phyloP scores from a whole-genome alignment of 768 basidiomycete genomes.

The Pleurotus salmoneostramineus region DNA sequence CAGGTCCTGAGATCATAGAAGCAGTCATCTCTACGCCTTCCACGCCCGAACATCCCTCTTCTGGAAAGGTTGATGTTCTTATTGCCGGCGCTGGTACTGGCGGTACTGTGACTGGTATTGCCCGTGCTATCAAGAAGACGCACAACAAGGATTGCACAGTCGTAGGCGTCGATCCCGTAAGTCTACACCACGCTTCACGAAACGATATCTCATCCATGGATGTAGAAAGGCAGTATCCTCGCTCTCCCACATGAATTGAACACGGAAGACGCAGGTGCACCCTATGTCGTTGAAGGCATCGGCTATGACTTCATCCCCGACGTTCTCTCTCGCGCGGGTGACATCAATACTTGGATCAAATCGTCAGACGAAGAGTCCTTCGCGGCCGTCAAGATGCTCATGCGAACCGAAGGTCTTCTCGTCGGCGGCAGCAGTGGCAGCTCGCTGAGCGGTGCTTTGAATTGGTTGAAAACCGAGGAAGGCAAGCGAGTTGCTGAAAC shows the following conservation, averaged over 20 bases:
- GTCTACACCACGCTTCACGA: slow-evolving; percentile 17
- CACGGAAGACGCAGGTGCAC: slow-evolving; percentile 36
- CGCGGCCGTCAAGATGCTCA: slow-evolving; percentile 65
- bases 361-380: slow-evolving; percentile 80
- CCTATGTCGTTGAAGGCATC: slow-evolving; percentile 92
- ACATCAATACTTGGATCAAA: slow-evolving; percentile 84
- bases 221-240: slow-evolving; percentile 85
- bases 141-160: slow-evolving; percentile 73
- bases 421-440: slow-evolving; percentile 95
- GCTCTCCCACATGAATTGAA: slow-evolving; percentile 71
- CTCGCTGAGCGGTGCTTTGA: slow-evolving; percentile 70
- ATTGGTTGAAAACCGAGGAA: slow-evolving; percentile 70
- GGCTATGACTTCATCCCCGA: slow-evolving; percentile 93
- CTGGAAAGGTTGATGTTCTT: slow-evolving; percentile 75
- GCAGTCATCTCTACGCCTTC: slow-evolving; percentile 67
- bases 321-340: slow-evolving; percentile 65
- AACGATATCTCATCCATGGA: background rate
- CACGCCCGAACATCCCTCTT: slow-evolving; percentile 52
- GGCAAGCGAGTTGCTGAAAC: slow-evolving; percentile 63
- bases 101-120: slow-evolving; percentile 88
- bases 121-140: slow-evolving; percentile 71
- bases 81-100: slow-evolving; percentile 92
- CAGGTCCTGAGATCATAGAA: slow-evolving; percentile 89
- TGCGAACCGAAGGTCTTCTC: slow-evolving; percentile 83
- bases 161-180: slow-evolving; percentile 88